A percentile compares a stretch with the other conserved stretches of the same genome.
Conservation (phyloP, 768 basidiomycete genomes). For the Tricholoma hemisulphureum region DNA sequence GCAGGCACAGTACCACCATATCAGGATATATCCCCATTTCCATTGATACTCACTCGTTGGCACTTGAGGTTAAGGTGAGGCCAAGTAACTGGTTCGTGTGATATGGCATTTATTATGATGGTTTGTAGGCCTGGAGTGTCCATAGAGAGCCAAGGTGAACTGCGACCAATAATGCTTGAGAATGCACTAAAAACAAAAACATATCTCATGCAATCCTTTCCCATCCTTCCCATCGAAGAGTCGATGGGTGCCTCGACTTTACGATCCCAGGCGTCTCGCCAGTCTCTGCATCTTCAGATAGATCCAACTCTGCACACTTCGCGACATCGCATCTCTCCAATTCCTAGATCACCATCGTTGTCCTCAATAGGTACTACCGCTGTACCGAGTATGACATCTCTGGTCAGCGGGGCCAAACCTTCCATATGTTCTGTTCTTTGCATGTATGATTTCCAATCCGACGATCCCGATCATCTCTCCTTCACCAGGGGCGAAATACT, state of each 20-base stretch:
- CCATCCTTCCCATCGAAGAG: constrained; percentile 1
- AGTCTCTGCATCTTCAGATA: constrained; percentile 41
- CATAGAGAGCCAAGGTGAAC: background rate
- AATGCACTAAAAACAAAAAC: background rate
- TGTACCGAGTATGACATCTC: constrained; percentile 29
- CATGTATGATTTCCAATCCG: constrained; percentile 64
- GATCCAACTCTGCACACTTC: constrained; percentile 29
- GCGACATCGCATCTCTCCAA: constrained; percentile 29
- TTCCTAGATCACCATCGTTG: constrained; percentile 35
- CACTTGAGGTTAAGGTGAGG: background rate
- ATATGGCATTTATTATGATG: background rate
- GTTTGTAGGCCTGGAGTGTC: background rate
- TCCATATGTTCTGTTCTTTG: constrained; percentile 57
- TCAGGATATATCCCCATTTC: background rate
- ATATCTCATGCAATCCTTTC: background rate
- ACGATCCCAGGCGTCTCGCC: constrained; percentile 34
- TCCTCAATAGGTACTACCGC: constrained; percentile 30
- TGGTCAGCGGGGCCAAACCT: constrained; percentile 28
- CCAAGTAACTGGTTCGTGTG: background rate
- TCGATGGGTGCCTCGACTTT: constrained; percentile 31
- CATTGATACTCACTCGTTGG: background rate
- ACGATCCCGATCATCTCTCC: constrained; percentile 58
- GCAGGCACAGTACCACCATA: background rate
- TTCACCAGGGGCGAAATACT: constrained; percentile 69
- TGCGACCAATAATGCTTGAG: background rate